Base-by-base conservation (phyloP, 2,329 filamentous ascomycete species). In the Drechslerella stenobrocha region DNA sequence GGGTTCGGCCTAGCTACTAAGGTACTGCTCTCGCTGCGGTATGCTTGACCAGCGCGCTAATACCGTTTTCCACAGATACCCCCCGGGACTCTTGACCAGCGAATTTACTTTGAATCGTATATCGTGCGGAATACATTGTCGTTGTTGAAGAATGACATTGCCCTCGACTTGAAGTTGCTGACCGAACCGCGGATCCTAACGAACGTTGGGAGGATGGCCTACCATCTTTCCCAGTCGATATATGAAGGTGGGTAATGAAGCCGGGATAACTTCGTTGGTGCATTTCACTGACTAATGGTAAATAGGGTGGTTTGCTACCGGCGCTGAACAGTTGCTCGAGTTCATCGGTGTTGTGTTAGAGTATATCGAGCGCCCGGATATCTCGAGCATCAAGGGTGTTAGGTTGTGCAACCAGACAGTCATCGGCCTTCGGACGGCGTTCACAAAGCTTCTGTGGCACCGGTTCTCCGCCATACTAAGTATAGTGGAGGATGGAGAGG, bases 51-150 rank as follows among this genome's bases (percentile, higher is more conserved):
- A 18, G 15, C 47, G 3, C 28, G 13, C 60, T 58, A 42, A 35
- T 42, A 18, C 20, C 34, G 30, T 7, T 24, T 5, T 22, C 22
- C 13, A 24, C 55, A 70, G 63, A 71, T 74, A 0, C 93, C 95
- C 1, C 90, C 93, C 0, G 91, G 92, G 0, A 96, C 95, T 73
- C 84, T 92, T 71, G 93, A 97, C 74, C 90, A 97, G 72, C 91
- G 96, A 73, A 90, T 90, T 0, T 95, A 91, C 75, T 96, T 98
- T 71, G 90, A 95, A 74, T 95, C 93, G 0, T 96, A 91, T 74
- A 79, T 97, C 2, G 79, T 97, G 18, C 84, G 86, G 24, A 87
- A 87, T 70, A 85, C 88, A 0, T 82, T 96, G 45, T 82, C 84
- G 2, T 84, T 87, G 26, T 78, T 96, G 13, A 83, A 83, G 30